Evolutionary conservation across 345 rosid genomes (phyloP), one percentile per base, ranked within the genome.

Genomic region (Aegle marmelos): DNA sequence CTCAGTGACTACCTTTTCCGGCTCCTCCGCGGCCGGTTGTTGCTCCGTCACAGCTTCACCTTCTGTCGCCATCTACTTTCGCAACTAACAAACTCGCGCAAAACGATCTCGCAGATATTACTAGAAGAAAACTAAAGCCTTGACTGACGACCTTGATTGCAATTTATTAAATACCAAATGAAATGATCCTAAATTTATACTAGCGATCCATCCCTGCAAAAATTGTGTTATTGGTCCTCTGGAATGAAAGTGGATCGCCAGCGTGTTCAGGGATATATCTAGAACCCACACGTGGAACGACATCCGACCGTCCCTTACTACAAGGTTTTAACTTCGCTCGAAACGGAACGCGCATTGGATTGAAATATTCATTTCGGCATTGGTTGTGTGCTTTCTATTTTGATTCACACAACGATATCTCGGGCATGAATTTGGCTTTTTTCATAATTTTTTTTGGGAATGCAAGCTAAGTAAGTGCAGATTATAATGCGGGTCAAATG

Each of bases 371-470:
- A 56, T 14, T 61, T n/a, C 13, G 64, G 64, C 53, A 30, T 65
- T 61, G 78, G 72, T 6, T 9, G 34, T 87, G 97, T 91, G 97
- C 83, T 93, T 90, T 83, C 80, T 76, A 41, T 69, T 9, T 25
- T 36, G 60, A 6, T 76, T 87, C 74, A 67, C 69, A 75, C 56
- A 27, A 54, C 34, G 45, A 61, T 67, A 85, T 80, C 48, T 37
- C 4, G 54, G 45, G 64, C 36, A 31, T 10, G 72, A 7, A 28
- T 68, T 39, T 13, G 74, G 11, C 5, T 68, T 74, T 76, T 61
- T 2, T 2, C 10, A 3, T 16, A 63, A 19, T 5, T 41, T 62
- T 22, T 0, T 6, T 11, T 1, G 24, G 59, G 14, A 33, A 25
- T 27, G 41, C n/a, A 1, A 80, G 76, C 28, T 27, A 0, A 28